phyloP scores from a whole-genome alignment of 2,329 filamentous ascomycete species.

The Fonsecaea nubica region DNA sequence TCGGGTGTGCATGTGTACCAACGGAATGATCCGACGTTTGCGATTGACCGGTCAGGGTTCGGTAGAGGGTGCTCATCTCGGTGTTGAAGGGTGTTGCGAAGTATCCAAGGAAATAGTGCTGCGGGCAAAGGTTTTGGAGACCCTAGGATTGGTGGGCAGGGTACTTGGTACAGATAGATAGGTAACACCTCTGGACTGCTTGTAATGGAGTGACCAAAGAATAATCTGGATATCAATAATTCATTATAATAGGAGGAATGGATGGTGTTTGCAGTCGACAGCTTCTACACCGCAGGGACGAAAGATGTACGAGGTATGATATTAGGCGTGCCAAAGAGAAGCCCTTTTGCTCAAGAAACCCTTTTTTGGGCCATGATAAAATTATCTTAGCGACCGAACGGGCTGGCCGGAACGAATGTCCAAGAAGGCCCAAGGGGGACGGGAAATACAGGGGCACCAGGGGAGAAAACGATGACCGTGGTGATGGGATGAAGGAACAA shows the following conservation, averaged over 20 bases:
- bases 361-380: neutral
- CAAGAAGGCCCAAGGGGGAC: constrained; percentile 13
- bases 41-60: constrained; percentile 40
- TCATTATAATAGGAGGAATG: neutral
- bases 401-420: constrained; percentile 13
- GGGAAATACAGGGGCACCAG: neutral
- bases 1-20: constrained; percentile 17
- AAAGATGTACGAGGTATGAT: neutral
- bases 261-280: neutral
- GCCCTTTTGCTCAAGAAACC: constrained; percentile 9
- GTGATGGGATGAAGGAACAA: constrained; percentile 1
- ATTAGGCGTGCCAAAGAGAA: constrained; percentile 19
- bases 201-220: neutral
- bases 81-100: neutral
- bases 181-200: neutral
- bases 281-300: constrained; percentile 1
- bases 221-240: neutral
- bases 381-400: constrained; percentile 16
- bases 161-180: neutral
- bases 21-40: constrained; percentile 37
- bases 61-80: constrained; percentile 35
- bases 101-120: neutral
- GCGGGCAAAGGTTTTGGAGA: neutral
- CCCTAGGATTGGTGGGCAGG: neutral
- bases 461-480: neutral